Evolutionary conservation across 768 basidiomycete species (phyloP).

Genomic region (Holtermannia corniformis): DNA sequence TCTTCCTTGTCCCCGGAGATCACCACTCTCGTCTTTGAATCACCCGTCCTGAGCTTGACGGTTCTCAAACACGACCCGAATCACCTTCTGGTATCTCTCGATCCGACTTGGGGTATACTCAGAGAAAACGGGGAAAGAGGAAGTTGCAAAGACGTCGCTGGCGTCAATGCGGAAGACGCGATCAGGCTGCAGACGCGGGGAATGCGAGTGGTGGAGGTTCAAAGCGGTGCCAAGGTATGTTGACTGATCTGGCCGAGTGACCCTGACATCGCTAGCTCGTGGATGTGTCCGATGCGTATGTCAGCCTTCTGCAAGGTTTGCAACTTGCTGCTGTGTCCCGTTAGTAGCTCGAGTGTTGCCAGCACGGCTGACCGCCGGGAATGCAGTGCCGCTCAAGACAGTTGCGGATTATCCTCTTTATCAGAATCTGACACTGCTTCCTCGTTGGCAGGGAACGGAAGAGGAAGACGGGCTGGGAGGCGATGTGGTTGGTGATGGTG

Average conservation of each 20-base stretch:
- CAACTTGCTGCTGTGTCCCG: background rate
- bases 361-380: background rate
- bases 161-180: conserved; percentile 6
- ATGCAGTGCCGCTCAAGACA: conserved; percentile 4
- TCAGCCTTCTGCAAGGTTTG: background rate
- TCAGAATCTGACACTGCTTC: conserved; percentile 24
- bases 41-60: conserved; percentile 29
- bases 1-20: conserved; percentile 7
- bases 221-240: conserved; percentile 11
- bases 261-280: background rate
- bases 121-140: conserved; percentile 18
- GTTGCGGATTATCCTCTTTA: conserved; percentile 25
- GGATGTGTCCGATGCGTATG: background rate
- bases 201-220: conserved; percentile 11
- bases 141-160: conserved; percentile 2
- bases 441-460: conserved; percentile 35
- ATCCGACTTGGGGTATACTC: conserved; percentile 34
- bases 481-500: background rate
- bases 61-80: conserved; percentile 8
- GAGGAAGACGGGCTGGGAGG: conserved; percentile 32
- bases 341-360: background rate
- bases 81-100: conserved; percentile 25
- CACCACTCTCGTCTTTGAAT: conserved; percentile 18
- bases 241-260: background rate
- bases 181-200: conserved; percentile 1